A percentile compares a stretch with the other conserved stretches of the same genome.
Evolutionary conservation across 768 basidiomycete species (phyloP).

Genomic region (Tylopilus intermedius): DNA sequence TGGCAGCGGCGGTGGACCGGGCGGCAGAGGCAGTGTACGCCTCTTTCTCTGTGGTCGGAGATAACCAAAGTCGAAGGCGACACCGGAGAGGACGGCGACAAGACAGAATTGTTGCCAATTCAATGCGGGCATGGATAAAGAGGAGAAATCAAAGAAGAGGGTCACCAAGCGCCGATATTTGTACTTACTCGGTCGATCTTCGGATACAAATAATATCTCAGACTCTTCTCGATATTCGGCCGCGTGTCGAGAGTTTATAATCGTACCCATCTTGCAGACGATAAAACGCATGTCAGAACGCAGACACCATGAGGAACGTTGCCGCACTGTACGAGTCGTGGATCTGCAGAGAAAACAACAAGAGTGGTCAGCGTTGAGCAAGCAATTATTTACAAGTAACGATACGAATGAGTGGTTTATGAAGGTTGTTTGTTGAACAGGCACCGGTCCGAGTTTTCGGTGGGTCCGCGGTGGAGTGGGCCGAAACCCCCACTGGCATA

Average conservation of each 20-base stretch:
- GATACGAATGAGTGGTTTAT: not conserved
- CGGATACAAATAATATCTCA: not conserved
- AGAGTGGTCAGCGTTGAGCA: not conserved
- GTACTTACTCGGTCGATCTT: not conserved
- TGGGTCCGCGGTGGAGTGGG: too few relatives aligned
- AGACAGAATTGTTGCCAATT: conserved; percentile 14
- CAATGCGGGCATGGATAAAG: not conserved
- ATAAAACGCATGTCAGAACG: too few relatives aligned
- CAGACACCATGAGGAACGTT: not conserved
- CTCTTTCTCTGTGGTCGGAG: conserved; percentile 4
- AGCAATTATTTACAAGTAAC: not conserved
- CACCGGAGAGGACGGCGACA: conserved; percentile 6
- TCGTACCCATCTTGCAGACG: not conserved
- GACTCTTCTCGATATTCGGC: not conserved
- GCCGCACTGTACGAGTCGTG: not conserved
- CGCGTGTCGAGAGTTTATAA: not conserved
- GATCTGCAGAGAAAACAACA: not conserved
- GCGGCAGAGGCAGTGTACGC: conserved; percentile 11
- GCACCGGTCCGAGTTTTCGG: not conserved
- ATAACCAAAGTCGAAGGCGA: conserved; percentile 3
- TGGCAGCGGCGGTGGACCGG: conserved; percentile 19
- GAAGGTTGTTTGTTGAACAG: not conserved
- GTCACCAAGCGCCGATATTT: not conserved
- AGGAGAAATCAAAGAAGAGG: not conserved
- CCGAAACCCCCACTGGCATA: too few relatives aligned